A percentile compares a stretch with the other conserved stretches of the same genome.
phyloP scores from a whole-genome alignment of 2,329 filamentous ascomycete species.

The Neophaeococcomyces aloes region DNA sequence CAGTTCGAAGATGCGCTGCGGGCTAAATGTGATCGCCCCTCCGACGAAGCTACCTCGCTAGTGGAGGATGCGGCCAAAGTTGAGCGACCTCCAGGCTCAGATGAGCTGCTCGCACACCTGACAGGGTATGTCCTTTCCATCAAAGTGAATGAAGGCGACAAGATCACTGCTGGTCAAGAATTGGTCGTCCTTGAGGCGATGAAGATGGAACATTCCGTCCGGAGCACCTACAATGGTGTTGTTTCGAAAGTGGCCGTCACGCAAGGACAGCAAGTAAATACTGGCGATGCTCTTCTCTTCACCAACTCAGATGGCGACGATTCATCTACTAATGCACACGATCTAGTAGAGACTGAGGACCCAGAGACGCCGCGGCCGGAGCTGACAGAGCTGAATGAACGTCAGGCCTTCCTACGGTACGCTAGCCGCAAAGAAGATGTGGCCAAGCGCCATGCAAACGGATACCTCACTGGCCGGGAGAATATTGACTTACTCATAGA shows the following conservation, averaged over 20 bases:
- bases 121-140: conserved; percentile 15
- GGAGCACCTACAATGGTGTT: conserved; percentile 13
- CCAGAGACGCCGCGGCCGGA: conserved; percentile 14
- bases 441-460: conserved; percentile 15
- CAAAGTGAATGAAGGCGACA: conserved; percentile 15
- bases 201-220: conserved; percentile 18
- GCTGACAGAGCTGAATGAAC: conserved; percentile 16
- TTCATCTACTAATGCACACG: conserved; percentile 12
- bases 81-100: conserved; percentile 15
- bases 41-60: conserved; percentile 10
- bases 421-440: conserved; percentile 13
- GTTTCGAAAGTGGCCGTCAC: conserved; percentile 15
- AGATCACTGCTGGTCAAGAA: conserved; percentile 16
- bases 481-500: conserved; percentile 15
- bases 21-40: conserved; percentile 9
- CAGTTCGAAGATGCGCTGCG: conserved; percentile 13
- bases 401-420: conserved; percentile 14
- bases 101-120: conserved; percentile 13
- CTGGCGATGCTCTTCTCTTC: conserved; percentile 15
- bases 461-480: conserved; percentile 15
- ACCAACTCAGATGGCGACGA: conserved; percentile 11
- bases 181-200: conserved; percentile 15
- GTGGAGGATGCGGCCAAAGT: conserved; percentile 10
- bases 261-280: conserved; percentile 15
- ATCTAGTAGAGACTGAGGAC: conserved; percentile 11